Evolutionary conservation across 345 rosid species (phyloP).

Genomic region (Eucalyptus lansdowneana): DNA sequence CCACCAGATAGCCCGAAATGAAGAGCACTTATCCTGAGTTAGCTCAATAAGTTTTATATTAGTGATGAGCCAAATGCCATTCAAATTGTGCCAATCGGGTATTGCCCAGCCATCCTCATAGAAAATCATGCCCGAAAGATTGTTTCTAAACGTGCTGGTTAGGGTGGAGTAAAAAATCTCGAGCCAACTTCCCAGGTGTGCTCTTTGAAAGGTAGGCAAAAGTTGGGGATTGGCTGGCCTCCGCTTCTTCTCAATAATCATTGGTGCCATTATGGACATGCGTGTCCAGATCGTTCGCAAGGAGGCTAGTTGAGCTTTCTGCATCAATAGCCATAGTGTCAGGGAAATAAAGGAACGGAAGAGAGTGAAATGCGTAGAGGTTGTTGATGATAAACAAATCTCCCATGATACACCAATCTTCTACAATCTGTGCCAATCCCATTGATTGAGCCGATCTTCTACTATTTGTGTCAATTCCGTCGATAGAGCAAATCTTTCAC

Average conservation of each 20-base stretch:
- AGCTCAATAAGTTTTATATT: not conserved
- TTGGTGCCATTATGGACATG: not conserved
- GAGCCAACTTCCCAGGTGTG: too few relatives aligned
- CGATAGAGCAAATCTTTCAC: too few relatives aligned
- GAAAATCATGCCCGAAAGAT: not conserved
- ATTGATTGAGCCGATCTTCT: too few relatives aligned
- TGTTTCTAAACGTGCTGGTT: too few relatives aligned
- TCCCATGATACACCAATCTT: too few relatives aligned
- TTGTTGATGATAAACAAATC: not conserved
- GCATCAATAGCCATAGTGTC: not conserved
- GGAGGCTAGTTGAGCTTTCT: not conserved
- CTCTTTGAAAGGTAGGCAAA: not conserved
- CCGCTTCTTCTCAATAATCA: not conserved
- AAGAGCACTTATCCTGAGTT: not conserved
- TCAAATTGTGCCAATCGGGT: not conserved
- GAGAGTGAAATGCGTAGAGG: not conserved
- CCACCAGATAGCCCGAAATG: constrained; percentile 83
- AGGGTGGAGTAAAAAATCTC: too few relatives aligned
- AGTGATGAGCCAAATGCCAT: not conserved
- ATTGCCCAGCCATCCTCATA: not conserved
- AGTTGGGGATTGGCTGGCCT: not conserved
- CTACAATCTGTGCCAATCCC: too few relatives aligned
- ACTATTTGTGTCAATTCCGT: too few relatives aligned
- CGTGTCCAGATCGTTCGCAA: not conserved
- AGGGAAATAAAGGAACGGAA: not conserved